Conservation (phyloP, 768 basidiomycete genomes). For the Boletus sensibilis region DNA sequence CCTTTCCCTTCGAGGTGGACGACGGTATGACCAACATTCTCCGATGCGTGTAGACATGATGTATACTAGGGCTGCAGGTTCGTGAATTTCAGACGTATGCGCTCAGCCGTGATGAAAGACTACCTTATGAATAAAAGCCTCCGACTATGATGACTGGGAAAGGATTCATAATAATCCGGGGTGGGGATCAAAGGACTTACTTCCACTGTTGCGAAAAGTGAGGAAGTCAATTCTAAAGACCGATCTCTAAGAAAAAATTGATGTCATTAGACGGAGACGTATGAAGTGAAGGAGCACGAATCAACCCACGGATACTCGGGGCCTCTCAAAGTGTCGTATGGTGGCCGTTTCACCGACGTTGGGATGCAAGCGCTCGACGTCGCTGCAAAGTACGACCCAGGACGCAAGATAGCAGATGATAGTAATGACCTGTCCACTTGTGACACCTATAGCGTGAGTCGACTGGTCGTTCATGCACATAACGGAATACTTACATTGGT, state of each 20-base stretch:
- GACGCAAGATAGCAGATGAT: constrained; percentile 43
- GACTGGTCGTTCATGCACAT: background rate
- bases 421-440: constrained; percentile 44
- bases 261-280: constrained; percentile 20
- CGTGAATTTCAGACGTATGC: background rate
- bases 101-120: background rate
- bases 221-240: background rate
- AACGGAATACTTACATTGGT: background rate
- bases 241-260: background rate
- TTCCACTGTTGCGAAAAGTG: constrained; percentile 29
- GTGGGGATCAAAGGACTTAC: constrained; percentile 28
- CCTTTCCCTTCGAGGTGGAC: background rate
- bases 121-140: constrained; percentile 29
- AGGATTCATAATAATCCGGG: constrained; percentile 12
- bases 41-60: constrained; percentile 36
- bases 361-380: constrained; percentile 47
- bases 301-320: constrained; percentile 26
- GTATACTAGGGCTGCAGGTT: constrained; percentile 53
- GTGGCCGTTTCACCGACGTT: constrained; percentile 38
- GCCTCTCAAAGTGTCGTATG: constrained; percentile 24
- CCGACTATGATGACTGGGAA: constrained; percentile 48
- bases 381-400: constrained; percentile 46
- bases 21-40: background rate
- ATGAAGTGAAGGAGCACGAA: constrained; percentile 13
- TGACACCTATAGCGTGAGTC: constrained; percentile 49